Percentiles rank a stretch among this genome's conserved stretches.
These are phyloP conservation scores for Pseudognaphalium luteoalbum DNA, from an alignment of 129 eudicot species.

Conservation along the genomic window DNA sequence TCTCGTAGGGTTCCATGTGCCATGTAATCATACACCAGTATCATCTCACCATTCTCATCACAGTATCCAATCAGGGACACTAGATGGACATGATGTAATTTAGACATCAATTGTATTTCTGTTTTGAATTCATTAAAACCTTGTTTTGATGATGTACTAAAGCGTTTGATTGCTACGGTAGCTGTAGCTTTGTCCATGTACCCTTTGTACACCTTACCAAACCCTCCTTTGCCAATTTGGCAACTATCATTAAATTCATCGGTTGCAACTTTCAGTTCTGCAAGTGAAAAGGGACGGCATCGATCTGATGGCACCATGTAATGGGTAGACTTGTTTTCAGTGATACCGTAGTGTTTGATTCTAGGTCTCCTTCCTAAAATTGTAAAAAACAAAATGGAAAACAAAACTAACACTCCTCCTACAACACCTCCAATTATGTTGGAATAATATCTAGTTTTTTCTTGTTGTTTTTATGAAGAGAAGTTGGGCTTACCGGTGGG, in stretches of 20 bases:
- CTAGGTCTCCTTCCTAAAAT: conserved; percentile 17
- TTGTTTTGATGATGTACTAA: background rate
- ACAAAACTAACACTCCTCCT: conserved; percentile 23
- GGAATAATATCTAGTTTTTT: conserved; percentile 3
- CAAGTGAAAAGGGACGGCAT: background rate
- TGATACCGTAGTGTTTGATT: conserved; percentile 1
- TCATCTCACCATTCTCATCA: conserved; percentile 55
- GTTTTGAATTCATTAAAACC: no score
- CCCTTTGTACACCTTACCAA: background rate
- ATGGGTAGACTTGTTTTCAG: conserved; percentile 7
- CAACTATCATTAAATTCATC: background rate
- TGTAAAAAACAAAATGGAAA: conserved; percentile 22
- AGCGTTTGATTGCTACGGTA: conserved; percentile 18
- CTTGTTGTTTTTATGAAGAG: no score
- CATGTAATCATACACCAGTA: conserved; percentile 69
- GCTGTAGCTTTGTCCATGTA: background rate
- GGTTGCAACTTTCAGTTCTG: background rate
- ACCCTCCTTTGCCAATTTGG: background rate
- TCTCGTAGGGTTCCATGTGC: conserved; percentile 57
- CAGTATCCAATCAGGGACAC: conserved; percentile 61
- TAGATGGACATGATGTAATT: conserved; percentile 54
- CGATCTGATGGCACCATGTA: conserved; percentile 14
- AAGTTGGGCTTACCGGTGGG: no score
- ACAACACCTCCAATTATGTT: conserved; percentile 33
- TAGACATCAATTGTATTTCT: conserved; percentile 50